Percentiles rank a stretch among this genome's conserved stretches.
These are phyloP conservation scores for Rutstroemia sp. DNA, from an alignment of 2,329 filamentous ascomycete genomes.

Conservation along the genomic window DNA sequence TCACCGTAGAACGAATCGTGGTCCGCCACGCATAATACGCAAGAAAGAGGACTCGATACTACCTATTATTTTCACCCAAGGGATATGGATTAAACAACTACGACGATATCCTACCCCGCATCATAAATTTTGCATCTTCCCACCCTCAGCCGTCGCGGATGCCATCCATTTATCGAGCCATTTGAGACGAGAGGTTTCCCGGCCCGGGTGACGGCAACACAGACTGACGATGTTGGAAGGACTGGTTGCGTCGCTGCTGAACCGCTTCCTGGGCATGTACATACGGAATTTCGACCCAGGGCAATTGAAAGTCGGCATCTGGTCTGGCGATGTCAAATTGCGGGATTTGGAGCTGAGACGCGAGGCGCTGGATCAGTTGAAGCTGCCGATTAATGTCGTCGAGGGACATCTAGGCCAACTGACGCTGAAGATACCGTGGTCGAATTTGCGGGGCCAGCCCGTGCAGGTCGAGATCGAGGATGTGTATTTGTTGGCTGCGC, in stretches of 20 bases:
- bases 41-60: neutral
- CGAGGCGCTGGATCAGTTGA: constrained; percentile 95
- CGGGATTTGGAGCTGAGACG: constrained; percentile 85
- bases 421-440: constrained; percentile 93
- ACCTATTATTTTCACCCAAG: neutral
- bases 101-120: neutral
- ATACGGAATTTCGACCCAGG: constrained; percentile 98
- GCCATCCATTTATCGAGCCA: constrained; percentile 12
- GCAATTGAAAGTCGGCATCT: constrained; percentile 97
- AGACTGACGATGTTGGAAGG: constrained; percentile 83
- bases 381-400: constrained; percentile 91
- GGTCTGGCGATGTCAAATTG: constrained; percentile 96
- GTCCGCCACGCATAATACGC: constrained; percentile 2
- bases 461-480: constrained; percentile 95
- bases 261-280: constrained; percentile 99
- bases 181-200: constrained; percentile 33
- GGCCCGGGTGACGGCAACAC: constrained; percentile 66
- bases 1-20: neutral
- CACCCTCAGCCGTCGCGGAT: constrained; percentile 15
- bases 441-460: constrained; percentile 87
- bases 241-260: constrained; percentile 91
- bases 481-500: constrained; percentile 90
- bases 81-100: constrained; percentile 16
- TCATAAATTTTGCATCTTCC: neutral
- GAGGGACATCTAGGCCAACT: constrained; percentile 91